Conservation (phyloP, 2,329 filamentous ascomycete species). For the Alternaria solani region DNA sequence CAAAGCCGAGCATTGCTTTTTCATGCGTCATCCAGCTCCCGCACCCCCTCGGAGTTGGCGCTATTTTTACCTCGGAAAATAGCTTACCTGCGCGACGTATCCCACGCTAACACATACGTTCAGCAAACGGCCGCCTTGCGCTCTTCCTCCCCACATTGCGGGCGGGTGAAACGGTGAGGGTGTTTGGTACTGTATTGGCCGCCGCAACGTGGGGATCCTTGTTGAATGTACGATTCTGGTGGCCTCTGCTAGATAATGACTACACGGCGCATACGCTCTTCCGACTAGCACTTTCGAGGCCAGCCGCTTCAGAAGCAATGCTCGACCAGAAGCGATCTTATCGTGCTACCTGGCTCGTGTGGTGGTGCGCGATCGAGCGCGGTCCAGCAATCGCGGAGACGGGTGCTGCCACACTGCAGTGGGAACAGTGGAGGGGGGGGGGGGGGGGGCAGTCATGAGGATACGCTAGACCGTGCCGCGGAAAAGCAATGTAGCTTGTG, state of each 20-base stretch:
- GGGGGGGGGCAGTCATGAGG: not conserved
- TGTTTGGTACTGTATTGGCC: not conserved
- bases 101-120: not conserved
- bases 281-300: not conserved
- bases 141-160: not conserved
- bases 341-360: not conserved
- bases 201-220: not conserved
- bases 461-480: not conserved
- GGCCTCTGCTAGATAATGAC: not conserved
- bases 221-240: not conserved
- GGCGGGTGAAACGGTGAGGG: not conserved
- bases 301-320: slow-evolving; percentile 1
- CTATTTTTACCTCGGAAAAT: not conserved
- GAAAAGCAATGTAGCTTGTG: not conserved
- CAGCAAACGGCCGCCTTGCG: slow-evolving; percentile 2
- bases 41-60: not conserved
- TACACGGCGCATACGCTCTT: not conserved
- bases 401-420: not conserved
- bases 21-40: not conserved
- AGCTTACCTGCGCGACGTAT: not conserved
- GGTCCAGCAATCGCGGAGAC: not conserved
- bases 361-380: not conserved
- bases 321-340: not conserved
- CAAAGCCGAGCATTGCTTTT: not conserved
- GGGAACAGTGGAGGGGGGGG: not conserved